phyloP scores from a whole-genome alignment of 768 basidiomycete genomes.

The Trametes elegans region DNA sequence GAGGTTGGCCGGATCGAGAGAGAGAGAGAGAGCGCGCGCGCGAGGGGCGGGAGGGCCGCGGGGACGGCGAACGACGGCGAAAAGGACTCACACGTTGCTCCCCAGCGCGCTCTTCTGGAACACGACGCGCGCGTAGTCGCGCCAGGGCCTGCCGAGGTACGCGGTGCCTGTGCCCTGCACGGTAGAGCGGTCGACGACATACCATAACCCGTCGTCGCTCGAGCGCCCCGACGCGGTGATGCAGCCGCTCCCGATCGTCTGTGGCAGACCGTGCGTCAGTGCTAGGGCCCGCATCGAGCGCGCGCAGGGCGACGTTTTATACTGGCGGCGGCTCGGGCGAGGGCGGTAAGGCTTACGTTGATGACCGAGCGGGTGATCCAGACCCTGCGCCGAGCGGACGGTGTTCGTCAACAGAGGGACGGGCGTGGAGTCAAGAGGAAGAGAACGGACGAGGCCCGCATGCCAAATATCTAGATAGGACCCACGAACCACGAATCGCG shows the following conservation, averaged over 20 bases:
- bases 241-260: slow-evolving; percentile 23
- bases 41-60: no score
- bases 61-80: not conserved
- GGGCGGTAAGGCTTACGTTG: slow-evolving; percentile 19
- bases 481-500: not conserved
- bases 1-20: no score
- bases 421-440: not conserved
- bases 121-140: slow-evolving; percentile 29
- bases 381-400: slow-evolving; percentile 12
- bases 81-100: slow-evolving; percentile 20
- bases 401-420: not conserved
- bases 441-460: slow-evolving; percentile 20
- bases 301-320: not conserved
- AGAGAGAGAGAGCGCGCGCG: no score
- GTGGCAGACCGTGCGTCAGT: not conserved
- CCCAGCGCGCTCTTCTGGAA: slow-evolving; percentile 28
- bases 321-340: not conserved
- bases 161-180: slow-evolving; percentile 26
- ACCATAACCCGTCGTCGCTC: slow-evolving; percentile 24
- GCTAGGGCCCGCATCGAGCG: not conserved
- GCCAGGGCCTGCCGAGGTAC: slow-evolving; percentile 30
- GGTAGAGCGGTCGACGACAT: slow-evolving; percentile 25
- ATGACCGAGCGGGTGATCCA: slow-evolving; percentile 26
- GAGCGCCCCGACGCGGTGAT: slow-evolving; percentile 26
- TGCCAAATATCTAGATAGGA: slow-evolving; percentile 23